Evolutionary conservation across 225 moss, liverwort and hornwort species (phyloP).

Genomic region (Bryoerythrophyllum caledonicum): DNA sequence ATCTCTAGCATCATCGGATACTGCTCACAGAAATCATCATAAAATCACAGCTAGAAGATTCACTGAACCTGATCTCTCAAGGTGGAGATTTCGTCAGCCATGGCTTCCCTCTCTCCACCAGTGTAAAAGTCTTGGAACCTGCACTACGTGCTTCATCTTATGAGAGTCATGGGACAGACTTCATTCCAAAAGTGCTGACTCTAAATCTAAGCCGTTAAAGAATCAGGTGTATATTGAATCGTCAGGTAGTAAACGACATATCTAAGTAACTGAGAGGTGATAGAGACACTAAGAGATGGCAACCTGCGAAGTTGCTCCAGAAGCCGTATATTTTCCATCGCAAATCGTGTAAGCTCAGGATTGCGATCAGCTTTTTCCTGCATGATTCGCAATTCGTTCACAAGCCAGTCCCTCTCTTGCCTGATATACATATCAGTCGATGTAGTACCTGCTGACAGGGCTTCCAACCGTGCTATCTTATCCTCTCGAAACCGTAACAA

Average conservation of each 20-base stretch:
- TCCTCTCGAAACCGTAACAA: constrained; percentile 67
- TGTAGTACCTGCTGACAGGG: constrained; percentile 46
- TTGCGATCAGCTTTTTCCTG: constrained; percentile 82
- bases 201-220: background rate
- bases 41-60: background rate
- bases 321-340: constrained; percentile 93
- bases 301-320: constrained; percentile 95
- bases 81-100: constrained; percentile 74
- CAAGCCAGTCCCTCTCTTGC: constrained; percentile 66
- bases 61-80: constrained; percentile 78
- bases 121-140: constrained; percentile 89
- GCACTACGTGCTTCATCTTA: constrained; percentile 15
- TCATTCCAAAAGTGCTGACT: constrained; percentile 10
- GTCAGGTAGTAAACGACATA: background rate
- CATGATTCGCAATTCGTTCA: constrained; percentile 71
- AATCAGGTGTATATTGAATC: background rate
- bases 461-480: constrained; percentile 56
- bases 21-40: background rate
- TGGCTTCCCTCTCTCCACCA: constrained; percentile 75
- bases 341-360: constrained; percentile 93
- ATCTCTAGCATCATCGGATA: background rate
- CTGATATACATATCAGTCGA: constrained; percentile 56
- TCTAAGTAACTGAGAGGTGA: background rate
- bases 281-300: background rate
- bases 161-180: constrained; percentile 10